Evolutionary conservation across 768 basidiomycete genomes (phyloP).

Genomic region (Lactarius trivialis): DNA sequence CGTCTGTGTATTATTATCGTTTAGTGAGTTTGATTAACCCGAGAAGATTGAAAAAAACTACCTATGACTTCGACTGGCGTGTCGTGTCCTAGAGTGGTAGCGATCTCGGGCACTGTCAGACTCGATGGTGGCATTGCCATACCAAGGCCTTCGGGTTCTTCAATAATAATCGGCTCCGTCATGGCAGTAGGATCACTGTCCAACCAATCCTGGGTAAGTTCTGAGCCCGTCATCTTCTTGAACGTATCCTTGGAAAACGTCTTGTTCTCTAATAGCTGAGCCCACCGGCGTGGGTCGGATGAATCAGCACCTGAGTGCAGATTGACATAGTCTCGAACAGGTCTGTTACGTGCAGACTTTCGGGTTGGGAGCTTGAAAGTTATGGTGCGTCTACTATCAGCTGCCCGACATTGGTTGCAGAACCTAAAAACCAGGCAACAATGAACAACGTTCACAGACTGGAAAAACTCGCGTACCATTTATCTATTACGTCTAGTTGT

Average conservation of each 20-base stretch:
- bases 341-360: conserved; percentile 72
- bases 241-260: conserved; percentile 57
- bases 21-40: not conserved
- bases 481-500: conserved; percentile 64
- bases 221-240: conserved; percentile 55
- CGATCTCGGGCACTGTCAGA: conserved; percentile 77
- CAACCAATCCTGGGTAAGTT: conserved; percentile 70
- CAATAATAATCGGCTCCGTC: conserved; percentile 79
- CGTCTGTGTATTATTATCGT: conserved; percentile 46
- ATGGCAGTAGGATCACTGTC: conserved; percentile 64
- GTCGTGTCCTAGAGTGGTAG: conserved; percentile 68
- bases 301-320: conserved; percentile 58
- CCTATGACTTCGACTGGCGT: conserved; percentile 89
- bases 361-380: conserved; percentile 73
- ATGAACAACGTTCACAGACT: conserved; percentile 17
- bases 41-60: conserved; percentile 31
- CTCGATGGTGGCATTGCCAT: conserved; percentile 78
- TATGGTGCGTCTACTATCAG: conserved; percentile 55
- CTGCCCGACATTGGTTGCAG: conserved; percentile 55
- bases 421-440: conserved; percentile 43
- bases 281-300: conserved; percentile 57
- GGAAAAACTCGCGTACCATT: conserved; percentile 50
- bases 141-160: conserved; percentile 71
- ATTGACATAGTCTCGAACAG: conserved; percentile 73
- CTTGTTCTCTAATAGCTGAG: conserved; percentile 63